A percentile compares a stretch with the other conserved stretches of the same genome.
Conservation (phyloP, 2,329 filamentous ascomycete species). For the Arthrinium phaeospermum region DNA sequence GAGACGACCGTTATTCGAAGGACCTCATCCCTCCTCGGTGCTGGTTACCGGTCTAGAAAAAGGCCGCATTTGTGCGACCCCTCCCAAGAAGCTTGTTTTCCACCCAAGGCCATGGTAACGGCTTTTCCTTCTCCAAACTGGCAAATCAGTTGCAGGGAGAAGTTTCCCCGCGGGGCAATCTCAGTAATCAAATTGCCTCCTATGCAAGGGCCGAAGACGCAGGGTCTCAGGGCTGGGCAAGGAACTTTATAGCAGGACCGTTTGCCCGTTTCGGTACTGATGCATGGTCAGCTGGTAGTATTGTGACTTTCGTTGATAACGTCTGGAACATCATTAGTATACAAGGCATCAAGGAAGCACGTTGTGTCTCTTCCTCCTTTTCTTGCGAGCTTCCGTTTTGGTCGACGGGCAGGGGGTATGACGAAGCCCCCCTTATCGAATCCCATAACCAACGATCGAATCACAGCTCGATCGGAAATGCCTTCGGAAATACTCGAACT, state of each 20-base stretch:
- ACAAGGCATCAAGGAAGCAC: background rate
- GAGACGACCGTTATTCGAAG: background rate
- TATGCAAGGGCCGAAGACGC: background rate
- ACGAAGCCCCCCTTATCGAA: background rate
- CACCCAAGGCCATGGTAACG: background rate
- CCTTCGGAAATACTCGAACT: background rate
- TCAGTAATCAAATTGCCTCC: too few relatives aligned
- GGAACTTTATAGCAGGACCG: background rate
- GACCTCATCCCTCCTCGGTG: too few relatives aligned
- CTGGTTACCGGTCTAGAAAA: background rate
- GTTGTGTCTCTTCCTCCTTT: background rate
- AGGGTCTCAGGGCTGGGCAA: background rate
- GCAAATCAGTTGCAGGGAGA: background rate
- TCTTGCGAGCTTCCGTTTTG: background rate
- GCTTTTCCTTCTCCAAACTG: background rate
- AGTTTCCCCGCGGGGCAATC: background rate
- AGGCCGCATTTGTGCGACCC: background rate
- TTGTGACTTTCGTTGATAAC: background rate
- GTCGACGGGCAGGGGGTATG: background rate
- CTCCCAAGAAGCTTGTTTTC: background rate
- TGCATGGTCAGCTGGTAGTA: background rate
- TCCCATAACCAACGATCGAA: background rate
- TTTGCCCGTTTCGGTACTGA: background rate
- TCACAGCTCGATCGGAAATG: background rate
- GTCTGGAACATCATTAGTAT: background rate